These are phyloP conservation scores for Pittosporum tobira DNA, from an alignment of 129 eudicot species.

Conservation along the genomic window DNA sequence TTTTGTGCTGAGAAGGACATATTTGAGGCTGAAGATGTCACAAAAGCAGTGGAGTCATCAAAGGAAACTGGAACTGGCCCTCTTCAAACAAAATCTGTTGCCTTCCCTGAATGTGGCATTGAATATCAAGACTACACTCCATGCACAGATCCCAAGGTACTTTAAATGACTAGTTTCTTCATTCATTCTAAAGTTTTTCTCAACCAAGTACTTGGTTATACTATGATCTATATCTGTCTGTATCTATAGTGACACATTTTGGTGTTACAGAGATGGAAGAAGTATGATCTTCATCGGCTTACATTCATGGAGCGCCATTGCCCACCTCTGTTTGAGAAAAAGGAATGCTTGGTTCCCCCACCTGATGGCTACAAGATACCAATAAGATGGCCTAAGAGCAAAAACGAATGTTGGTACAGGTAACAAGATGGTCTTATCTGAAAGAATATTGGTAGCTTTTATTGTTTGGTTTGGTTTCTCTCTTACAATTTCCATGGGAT, in stretches of 20 bases:
- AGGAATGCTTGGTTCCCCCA: conserved; percentile 91
- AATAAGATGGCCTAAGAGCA: conserved; percentile 98
- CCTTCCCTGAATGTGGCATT: conserved; percentile 62
- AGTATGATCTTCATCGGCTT: conserved; percentile 70
- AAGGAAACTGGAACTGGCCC: conserved; percentile 29
- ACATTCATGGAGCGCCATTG: conserved; percentile 93
- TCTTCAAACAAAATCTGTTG: conserved; percentile 39
- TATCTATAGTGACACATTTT: conserved; percentile 10
- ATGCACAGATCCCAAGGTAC: conserved; percentile 94
- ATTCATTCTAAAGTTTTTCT: background rate
- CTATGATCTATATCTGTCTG: background rate
- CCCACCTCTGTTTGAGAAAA: conserved; percentile 75
- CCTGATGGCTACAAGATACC: conserved; percentile 90
- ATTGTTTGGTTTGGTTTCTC: background rate
- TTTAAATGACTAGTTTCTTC: background rate
- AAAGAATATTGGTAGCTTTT: background rate
- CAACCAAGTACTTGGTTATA: background rate
- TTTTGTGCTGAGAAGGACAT: conserved; percentile 56
- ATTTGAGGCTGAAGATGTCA: conserved; percentile 28
- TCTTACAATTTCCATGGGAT: background rate
- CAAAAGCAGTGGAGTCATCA: conserved; percentile 34
- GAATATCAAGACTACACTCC: conserved; percentile 91
- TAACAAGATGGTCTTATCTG: conserved; percentile 18
- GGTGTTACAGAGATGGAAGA: conserved; percentile 76
- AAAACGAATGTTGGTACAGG: conserved; percentile 98